Evolutionary conservation across 2,329 filamentous ascomycete genomes (phyloP), one percentile per base, ranked within the genome.

Genomic region (Penicillium fuscoglaucum): DNA sequence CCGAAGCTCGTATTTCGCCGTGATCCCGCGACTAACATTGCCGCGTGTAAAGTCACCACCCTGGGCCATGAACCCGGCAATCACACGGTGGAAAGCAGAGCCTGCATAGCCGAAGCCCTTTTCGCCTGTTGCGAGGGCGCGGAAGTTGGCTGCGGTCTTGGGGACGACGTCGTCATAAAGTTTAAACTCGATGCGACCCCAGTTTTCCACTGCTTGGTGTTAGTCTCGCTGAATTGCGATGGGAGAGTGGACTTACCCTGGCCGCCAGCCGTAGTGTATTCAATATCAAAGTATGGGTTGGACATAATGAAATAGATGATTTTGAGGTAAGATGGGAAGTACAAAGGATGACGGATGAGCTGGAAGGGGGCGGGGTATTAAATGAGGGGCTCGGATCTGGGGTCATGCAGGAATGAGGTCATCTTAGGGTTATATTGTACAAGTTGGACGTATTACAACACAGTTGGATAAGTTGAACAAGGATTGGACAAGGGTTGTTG

Each of bases 31-130:
- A 79, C 89, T 76, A 83, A 95, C 91, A 79, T 95, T 93, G 72
- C 89, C 88, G 73, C 89, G 88, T 79, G 90, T 95, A 82, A 95
- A 95, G 83, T 95, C 90, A 84, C 90, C 90, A 75, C 90, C 91
- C 84, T 96, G 91, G 69, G 93, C 87, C 91, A 96, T 96, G 84
- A 96, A 95, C 57, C 90, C 78, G 68, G 89, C 87, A 79, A 96
- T 96, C 78, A 96, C 89, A 69, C 91, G 90, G 84, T 96, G 91
- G 87, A 95, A 95, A 65, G 85, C 84, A 68, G 90, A 93, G 74
- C 85, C 86, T 74, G 84, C 76, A 83, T 93, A 96, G 71, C 90
- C 90, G 76, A 88, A 90, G 74, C 89, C 90, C 80, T 90, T 87
- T 82, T 90, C 84, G 69, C 86, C 86, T 61, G 87, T 91, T 85